These are phyloP conservation scores for Sporisorium scitamineum DNA, from an alignment of 1,284 basidiomycete species.

Conservation along the genomic window DNA sequence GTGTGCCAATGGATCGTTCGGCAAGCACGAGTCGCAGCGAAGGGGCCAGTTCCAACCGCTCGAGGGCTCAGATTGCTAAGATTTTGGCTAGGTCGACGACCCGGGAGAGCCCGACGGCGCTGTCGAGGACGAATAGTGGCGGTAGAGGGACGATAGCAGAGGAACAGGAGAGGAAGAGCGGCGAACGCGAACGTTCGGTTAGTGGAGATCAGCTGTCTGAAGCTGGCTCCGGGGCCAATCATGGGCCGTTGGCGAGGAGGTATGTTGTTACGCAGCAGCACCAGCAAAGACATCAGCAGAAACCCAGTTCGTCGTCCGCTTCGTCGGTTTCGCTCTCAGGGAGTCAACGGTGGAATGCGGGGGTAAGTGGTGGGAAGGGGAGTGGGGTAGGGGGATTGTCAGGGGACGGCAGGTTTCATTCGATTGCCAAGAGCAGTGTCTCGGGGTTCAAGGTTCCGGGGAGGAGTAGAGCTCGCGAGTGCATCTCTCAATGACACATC, in stretches of 20 bases:
- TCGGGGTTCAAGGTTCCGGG: conserved; percentile 19
- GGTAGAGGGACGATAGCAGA: neutral
- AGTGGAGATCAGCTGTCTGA: conserved; percentile 35
- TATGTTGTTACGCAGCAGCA: conserved; percentile 8
- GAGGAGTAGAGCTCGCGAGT: conserved; percentile 17
- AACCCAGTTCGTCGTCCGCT: conserved; percentile 20
- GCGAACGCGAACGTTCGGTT: conserved; percentile 20
- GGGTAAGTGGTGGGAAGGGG: neutral
- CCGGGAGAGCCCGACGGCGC: conserved; percentile 13
- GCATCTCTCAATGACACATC: neutral
- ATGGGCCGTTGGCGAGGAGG: conserved; percentile 1
- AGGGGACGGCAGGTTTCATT: conserved; percentile 13
- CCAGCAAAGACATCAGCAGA: conserved; percentile 17
- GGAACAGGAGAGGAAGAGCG: conserved; percentile 15
- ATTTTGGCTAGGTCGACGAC: conserved; percentile 53
- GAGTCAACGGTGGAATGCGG: conserved; percentile 12
- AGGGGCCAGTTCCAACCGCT: conserved; percentile 23
- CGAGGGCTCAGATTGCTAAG: conserved; percentile 57
- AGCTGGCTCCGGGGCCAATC: conserved; percentile 18
- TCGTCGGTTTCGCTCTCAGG: conserved; percentile 17
- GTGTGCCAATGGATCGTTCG: conserved; percentile 15
- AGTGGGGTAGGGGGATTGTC: too few relatives aligned
- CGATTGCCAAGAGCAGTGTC: conserved; percentile 16
- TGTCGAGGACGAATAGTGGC: conserved; percentile 14
- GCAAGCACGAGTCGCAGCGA: conserved; percentile 30